Conservation (phyloP, 2,329 filamentous ascomycete genomes). For the Coniosporium uncinatum region DNA sequence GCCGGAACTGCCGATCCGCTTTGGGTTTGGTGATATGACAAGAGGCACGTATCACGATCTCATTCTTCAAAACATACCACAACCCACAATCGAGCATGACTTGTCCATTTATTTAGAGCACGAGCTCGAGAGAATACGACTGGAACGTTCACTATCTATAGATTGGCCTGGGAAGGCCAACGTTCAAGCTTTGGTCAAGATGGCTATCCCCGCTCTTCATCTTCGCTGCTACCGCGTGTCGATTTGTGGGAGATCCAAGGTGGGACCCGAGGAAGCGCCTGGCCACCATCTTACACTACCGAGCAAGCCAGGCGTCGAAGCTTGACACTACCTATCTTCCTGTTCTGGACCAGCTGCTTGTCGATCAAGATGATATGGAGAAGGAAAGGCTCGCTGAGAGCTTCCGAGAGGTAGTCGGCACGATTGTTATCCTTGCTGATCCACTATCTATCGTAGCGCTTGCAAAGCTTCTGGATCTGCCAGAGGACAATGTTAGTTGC, state of each 20-base stretch:
- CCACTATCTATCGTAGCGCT: slow-evolving; percentile 10
- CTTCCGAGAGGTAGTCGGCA: slow-evolving; percentile 9
- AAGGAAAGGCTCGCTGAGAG: neutral
- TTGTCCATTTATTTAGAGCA: slow-evolving; percentile 1
- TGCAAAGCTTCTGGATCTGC: slow-evolving; percentile 5
- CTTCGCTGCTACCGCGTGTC: slow-evolving; percentile 13
- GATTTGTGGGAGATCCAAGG: slow-evolving; percentile 9
- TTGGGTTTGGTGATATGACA: slow-evolving; percentile 9
- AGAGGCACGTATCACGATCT: slow-evolving; percentile 5
- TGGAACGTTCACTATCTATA: neutral
- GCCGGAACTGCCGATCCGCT: slow-evolving; percentile 12
- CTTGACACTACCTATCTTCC: slow-evolving; percentile 7
- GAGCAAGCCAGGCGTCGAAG: neutral
- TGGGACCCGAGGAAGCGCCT: slow-evolving; percentile 9
- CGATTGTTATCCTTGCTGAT: slow-evolving; percentile 7
- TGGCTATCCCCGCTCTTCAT: slow-evolving; percentile 22
- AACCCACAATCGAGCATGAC: slow-evolving; percentile 1
- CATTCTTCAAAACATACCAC: slow-evolving; percentile 6
- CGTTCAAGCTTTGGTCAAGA: slow-evolving; percentile 17
- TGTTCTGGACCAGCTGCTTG: slow-evolving; percentile 5
- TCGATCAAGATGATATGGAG: neutral
- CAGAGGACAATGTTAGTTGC: slow-evolving; percentile 5
- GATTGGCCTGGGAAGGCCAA: slow-evolving; percentile 5
- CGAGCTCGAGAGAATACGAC: neutral
- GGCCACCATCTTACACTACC: slow-evolving; percentile 1